Conservation (phyloP, 2,329 filamentous ascomycete genomes). For the Trichophyton rubrum region DNA sequence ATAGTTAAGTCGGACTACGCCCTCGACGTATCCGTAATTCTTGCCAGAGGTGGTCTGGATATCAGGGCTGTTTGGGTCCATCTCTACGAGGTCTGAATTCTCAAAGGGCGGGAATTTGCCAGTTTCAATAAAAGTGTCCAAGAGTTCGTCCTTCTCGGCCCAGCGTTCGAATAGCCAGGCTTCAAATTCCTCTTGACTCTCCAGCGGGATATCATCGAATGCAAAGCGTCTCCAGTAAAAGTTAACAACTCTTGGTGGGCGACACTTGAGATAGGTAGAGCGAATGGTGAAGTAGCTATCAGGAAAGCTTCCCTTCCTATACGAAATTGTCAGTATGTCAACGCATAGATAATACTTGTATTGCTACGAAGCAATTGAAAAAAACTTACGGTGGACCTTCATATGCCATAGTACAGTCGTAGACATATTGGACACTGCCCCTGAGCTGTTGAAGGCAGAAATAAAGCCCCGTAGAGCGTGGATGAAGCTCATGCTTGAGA, state of each 20-base stretch:
- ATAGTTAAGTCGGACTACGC: slow-evolving; percentile 24
- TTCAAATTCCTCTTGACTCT: slow-evolving; percentile 63
- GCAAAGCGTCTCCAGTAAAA: slow-evolving; percentile 89
- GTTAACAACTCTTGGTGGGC: slow-evolving; percentile 87
- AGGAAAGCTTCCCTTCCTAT: slow-evolving; percentile 66
- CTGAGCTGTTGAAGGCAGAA: slow-evolving; percentile 50
- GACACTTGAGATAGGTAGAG: slow-evolving; percentile 78
- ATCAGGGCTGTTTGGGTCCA: slow-evolving; percentile 23
- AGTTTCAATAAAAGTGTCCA: slow-evolving; percentile 68
- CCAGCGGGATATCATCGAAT: slow-evolving; percentile 66
- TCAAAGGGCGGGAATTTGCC: slow-evolving; percentile 64
- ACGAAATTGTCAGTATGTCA: slow-evolving; percentile 3
- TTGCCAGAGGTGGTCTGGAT: slow-evolving; percentile 18
- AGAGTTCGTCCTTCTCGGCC: slow-evolving; percentile 80
- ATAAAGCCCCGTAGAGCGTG: slow-evolving; percentile 47
- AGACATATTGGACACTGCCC: slow-evolving; percentile 50
- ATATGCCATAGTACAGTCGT: slow-evolving; percentile 83
- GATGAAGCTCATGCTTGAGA: slow-evolving; percentile 48
- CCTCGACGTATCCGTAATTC: slow-evolving; percentile 20
- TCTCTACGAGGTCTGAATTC: slow-evolving; percentile 37
- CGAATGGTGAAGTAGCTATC: slow-evolving; percentile 79
- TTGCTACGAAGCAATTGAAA: not conserved
- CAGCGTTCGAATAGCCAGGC: slow-evolving; percentile 74
- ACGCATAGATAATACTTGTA: not conserved
- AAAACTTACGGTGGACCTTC: slow-evolving; percentile 74